These are phyloP conservation scores for Knufia fluminis DNA, from an alignment of 2,329 filamentous ascomycete species.

Conservation along the genomic window DNA sequence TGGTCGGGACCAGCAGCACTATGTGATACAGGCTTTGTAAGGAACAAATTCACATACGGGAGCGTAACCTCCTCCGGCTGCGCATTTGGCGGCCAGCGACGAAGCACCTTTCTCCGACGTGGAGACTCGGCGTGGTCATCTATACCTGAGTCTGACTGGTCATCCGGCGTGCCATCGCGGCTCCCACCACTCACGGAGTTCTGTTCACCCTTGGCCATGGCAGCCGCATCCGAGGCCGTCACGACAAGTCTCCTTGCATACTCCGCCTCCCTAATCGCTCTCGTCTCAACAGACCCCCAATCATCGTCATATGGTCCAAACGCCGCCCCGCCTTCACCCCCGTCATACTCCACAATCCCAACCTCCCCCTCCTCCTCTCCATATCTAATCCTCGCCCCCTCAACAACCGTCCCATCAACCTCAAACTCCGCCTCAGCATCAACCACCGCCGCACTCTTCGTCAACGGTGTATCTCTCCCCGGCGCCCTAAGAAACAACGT, in stretches of 20 bases:
- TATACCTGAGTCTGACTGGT: too few relatives aligned
- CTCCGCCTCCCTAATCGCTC: neutral
- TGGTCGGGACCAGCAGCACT: neutral
- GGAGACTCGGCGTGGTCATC: too few relatives aligned
- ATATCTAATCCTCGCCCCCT: neutral
- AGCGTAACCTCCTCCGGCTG: constrained; percentile 16
- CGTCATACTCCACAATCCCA: constrained; percentile 5
- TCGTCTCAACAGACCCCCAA: neutral
- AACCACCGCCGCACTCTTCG: constrained; percentile 9
- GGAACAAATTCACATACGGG: constrained; percentile 17
- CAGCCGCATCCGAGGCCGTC: neutral
- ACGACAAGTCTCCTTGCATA: neutral
- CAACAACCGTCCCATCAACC: constrained; percentile 10
- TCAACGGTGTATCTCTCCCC: constrained; percentile 29
- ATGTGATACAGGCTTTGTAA: neutral
- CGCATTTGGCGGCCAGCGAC: constrained; percentile 18
- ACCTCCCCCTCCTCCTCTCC: constrained; percentile 3
- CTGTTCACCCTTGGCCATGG: neutral
- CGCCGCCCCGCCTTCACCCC: neutral
- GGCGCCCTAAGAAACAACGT: constrained; percentile 34
- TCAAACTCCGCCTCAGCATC: constrained; percentile 10
- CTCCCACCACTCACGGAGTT: neutral
- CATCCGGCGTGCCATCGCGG: too few relatives aligned
- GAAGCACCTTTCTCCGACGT: constrained; percentile 19
- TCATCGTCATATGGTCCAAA: constrained; percentile 12